phyloP scores from a whole-genome alignment of 2,329 filamentous ascomycete genomes.

The Ophiostoma perfectum region DNA sequence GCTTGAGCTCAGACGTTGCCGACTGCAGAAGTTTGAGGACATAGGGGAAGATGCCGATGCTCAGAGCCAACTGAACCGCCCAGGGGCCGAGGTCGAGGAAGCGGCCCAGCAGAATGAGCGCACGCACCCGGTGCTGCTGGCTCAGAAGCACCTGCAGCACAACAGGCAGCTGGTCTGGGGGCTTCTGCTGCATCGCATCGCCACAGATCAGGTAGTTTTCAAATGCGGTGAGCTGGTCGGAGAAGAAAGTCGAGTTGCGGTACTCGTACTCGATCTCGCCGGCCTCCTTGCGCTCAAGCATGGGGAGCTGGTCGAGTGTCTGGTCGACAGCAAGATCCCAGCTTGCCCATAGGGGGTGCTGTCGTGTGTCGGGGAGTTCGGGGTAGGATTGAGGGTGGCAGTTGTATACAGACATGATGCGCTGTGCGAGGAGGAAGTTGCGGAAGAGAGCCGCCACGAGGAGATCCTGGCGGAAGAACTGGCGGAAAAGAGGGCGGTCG shows the following conservation, averaged over 20 bases:
- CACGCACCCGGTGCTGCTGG: conserved; percentile 86
- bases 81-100: conserved; percentile 95
- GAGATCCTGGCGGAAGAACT: conserved; percentile 92
- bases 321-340: conserved; percentile 98
- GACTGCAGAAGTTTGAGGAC: conserved; percentile 96
- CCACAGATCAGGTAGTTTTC: conserved; percentile 87
- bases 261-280: conserved; percentile 80
- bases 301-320: conserved; percentile 82
- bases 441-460: conserved; percentile 98
- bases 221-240: conserved; percentile 93
- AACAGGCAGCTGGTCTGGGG: conserved; percentile 91
- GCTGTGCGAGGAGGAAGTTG: conserved; percentile 89
- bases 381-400: conserved; percentile 93
- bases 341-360: conserved; percentile 92
- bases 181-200: conserved; percentile 72
- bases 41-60: conserved; percentile 97
- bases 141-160: conserved; percentile 93
- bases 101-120: conserved; percentile 83
- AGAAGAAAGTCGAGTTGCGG: conserved; percentile 91
- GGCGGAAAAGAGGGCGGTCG: conserved; percentile 85
- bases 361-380: conserved; percentile 85
- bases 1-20: conserved; percentile 87
- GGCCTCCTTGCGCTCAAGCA: conserved; percentile 71
- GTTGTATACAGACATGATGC: conserved; percentile 93
- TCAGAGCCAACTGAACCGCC: conserved; percentile 96